Conservation (phyloP, 805 yeast species). For the Ogataea trehaloabstinens region DNA sequence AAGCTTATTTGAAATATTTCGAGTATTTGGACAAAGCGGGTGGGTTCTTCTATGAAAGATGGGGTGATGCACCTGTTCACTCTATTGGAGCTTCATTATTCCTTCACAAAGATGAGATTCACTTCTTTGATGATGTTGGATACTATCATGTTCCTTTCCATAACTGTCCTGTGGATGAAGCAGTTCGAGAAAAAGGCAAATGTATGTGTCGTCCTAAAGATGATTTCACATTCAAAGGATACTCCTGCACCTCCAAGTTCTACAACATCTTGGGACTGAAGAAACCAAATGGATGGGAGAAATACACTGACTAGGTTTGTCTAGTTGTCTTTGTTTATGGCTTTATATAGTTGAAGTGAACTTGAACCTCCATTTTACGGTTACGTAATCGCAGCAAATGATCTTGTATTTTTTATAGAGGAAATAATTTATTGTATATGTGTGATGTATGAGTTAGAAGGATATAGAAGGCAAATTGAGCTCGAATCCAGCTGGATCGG, state of each 20-base stretch:
- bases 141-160: conserved; percentile 80
- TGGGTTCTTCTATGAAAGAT: conserved; percentile 90
- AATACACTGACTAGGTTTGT: conserved; percentile 41
- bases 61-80: conserved; percentile 96
- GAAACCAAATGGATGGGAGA: conserved; percentile 73
- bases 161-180: conserved; percentile 72
- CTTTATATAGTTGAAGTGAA: background rate
- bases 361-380: too few species aligned
- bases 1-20: conserved; percentile 69
- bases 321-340: too few species aligned
- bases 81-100: conserved; percentile 83
- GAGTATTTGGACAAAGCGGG: conserved; percentile 75
- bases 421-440: too few species aligned
- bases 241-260: conserved; percentile 68
- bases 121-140: conserved; percentile 82
- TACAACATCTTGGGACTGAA: conserved; percentile 51
- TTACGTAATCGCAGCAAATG: too few species aligned
- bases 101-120: conserved; percentile 65
- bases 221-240: conserved; percentile 75
- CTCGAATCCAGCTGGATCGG: too few species aligned
- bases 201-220: conserved; percentile 74
- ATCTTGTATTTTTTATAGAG: too few species aligned
- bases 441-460: too few species aligned
- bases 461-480: too few species aligned
- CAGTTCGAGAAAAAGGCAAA: conserved; percentile 52